A percentile compares a stretch with the other conserved stretches of the same genome.
phyloP scores from a whole-genome alignment of 352 stramenopile species.

The Globisporangium orthogonon region DNA sequence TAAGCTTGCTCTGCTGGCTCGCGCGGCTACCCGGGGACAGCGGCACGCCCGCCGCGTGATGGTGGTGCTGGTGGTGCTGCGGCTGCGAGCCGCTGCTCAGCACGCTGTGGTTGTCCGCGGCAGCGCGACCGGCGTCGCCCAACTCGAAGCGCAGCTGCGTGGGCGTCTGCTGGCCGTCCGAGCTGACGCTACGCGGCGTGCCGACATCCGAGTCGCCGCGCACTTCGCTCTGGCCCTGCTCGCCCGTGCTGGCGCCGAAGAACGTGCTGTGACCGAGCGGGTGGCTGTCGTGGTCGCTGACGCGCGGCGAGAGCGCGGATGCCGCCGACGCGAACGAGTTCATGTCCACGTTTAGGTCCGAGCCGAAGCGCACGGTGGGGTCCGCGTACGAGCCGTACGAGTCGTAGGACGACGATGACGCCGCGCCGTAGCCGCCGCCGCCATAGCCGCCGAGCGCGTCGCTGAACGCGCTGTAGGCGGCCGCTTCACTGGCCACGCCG shows the following conservation, averaged over 20 bases:
- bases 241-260: constrained; percentile 2
- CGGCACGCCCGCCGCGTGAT: constrained; percentile 3
- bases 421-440: neutral
- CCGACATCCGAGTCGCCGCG: constrained; percentile 1
- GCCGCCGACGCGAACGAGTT: constrained; percentile 10
- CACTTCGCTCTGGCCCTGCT: neutral
- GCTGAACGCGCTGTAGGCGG: constrained; percentile 9
- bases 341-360: constrained; percentile 10
- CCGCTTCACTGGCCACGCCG: neutral
- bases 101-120: constrained; percentile 2
- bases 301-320: constrained; percentile 12
- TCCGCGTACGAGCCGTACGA: constrained; percentile 2
- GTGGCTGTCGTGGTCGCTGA: constrained; percentile 1
- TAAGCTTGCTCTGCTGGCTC: constrained; percentile 16
- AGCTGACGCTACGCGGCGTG: constrained; percentile 5
- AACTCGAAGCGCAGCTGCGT: neutral
- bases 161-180: neutral
- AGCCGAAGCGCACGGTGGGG: constrained; percentile 1
- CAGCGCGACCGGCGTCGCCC: neutral
- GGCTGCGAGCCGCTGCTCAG: neutral
- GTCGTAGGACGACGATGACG: neutral
- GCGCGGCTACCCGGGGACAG: constrained; percentile 11
- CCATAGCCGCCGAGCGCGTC: constrained; percentile 5
- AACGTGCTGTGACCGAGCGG: constrained; percentile 5
- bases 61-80: neutral